Conservation (phyloP, 2,329 filamentous ascomycete species). For the Pyricularia sp. region DNA sequence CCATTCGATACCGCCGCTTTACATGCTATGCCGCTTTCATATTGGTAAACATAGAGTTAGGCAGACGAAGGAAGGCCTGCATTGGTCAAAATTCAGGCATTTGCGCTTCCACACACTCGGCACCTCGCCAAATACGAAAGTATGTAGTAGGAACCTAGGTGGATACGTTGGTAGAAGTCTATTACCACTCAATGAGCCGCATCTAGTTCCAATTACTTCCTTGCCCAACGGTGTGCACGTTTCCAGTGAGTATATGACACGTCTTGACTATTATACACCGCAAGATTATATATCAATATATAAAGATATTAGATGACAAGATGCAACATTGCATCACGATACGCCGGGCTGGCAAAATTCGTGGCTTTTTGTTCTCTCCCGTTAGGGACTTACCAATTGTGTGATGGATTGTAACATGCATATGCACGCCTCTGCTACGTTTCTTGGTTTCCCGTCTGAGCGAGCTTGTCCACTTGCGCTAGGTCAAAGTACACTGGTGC, state of each 20-base stretch:
- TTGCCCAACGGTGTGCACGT: not conserved
- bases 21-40: not conserved
- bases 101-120: not conserved
- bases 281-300: not conserved
- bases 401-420: not conserved
- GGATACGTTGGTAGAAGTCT: not conserved
- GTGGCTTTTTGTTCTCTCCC: not conserved
- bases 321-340: not conserved
- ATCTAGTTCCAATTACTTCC: not conserved
- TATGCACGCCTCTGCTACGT: not conserved
- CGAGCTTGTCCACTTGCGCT: not conserved
- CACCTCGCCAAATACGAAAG: not conserved
- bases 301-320: not conserved
- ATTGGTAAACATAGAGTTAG: not conserved
- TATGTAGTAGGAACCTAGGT: not conserved
- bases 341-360: not conserved
- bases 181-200: not conserved
- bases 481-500: no score
- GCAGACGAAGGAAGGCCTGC: not conserved
- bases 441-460: not conserved
- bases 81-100: not conserved
- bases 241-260: not conserved
- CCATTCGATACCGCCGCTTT: not conserved
- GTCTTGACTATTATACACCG: no score
- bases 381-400: not conserved